Percentiles rank a stretch among this genome's conserved stretches.
phyloP scores from a whole-genome alignment of 2,329 filamentous ascomycete species.

The Colletotrichum zoysiae region DNA sequence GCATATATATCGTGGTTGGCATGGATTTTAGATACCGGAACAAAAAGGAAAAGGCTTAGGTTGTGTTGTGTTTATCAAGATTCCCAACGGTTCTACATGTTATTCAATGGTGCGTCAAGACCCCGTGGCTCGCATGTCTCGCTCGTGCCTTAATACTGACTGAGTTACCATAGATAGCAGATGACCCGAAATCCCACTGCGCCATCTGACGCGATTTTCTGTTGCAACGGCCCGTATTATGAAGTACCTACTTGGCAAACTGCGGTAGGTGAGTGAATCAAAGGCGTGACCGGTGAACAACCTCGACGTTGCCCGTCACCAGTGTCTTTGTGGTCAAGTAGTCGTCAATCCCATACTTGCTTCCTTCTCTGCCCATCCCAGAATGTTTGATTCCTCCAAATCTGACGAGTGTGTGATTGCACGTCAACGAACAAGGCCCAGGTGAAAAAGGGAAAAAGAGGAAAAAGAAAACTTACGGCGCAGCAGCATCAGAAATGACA shows the following conservation, averaged over 20 bases:
- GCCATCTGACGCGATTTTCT: too few species aligned
- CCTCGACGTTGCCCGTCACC: background rate
- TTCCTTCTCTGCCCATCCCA: background rate
- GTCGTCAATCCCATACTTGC: background rate
- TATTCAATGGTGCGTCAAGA: slow-evolving; percentile 28
- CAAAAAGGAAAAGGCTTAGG: slow-evolving; percentile 4
- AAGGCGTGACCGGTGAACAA: background rate
- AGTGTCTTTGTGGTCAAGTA: background rate
- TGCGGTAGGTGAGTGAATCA: background rate
- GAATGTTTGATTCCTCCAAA: background rate
- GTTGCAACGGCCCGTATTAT: too few species aligned
- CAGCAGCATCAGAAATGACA: background rate
- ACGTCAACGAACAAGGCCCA: background rate
- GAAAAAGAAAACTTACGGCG: background rate
- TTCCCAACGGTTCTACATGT: slow-evolving; percentile 17
- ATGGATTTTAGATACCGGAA: slow-evolving; percentile 16
- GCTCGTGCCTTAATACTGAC: background rate
- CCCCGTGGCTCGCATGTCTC: background rate
- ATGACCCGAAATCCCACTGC: background rate
- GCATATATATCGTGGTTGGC: background rate
- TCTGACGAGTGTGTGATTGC: background rate
- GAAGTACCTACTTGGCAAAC: too few species aligned
- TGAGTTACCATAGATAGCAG: background rate
- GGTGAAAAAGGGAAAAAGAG: background rate
- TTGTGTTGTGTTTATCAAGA: slow-evolving; percentile 15